These are phyloP conservation scores for Graphilbum fragrans DNA, from an alignment of 2,329 filamentous ascomycete genomes.

Conservation along the genomic window DNA sequence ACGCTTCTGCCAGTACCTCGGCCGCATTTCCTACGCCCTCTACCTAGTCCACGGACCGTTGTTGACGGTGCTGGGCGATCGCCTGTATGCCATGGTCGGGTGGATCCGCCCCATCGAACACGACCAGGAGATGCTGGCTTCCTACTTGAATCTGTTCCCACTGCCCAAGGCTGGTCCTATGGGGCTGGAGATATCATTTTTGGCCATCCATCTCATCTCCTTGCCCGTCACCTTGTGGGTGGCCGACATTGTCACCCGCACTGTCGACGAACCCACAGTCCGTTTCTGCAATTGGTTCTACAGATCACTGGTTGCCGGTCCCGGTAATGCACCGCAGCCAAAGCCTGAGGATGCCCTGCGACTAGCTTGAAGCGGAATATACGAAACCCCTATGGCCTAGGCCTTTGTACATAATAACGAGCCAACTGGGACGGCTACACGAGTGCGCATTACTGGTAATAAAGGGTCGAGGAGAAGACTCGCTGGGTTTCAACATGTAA, in stretches of 20 bases:
- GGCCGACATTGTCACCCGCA: constrained; percentile 42
- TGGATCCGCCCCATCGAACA: constrained; percentile 28
- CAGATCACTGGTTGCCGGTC: constrained; percentile 16
- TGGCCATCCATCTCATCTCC: constrained; percentile 46
- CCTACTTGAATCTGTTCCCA: constrained; percentile 44
- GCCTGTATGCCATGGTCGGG: constrained; percentile 50
- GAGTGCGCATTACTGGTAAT: no score
- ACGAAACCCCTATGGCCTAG: constrained; percentile 64
- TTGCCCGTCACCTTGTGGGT: constrained; percentile 46
- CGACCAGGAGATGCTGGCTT: constrained; percentile 32
- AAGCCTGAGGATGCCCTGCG: constrained; percentile 5
- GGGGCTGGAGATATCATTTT: constrained; percentile 48
- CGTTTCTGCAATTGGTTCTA: constrained; percentile 46
- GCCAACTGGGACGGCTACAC: no score
- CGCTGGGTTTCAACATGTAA: no score
- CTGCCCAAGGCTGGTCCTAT: constrained; percentile 42
- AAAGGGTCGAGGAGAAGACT: no score
- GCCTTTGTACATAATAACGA: constrained; percentile 72
- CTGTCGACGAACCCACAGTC: constrained; percentile 49
- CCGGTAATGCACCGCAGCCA: not conserved
- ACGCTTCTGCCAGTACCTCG: constrained; percentile 47
- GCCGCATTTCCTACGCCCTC: constrained; percentile 47
- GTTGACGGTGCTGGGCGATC: constrained; percentile 46
- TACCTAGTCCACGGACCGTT: constrained; percentile 55
- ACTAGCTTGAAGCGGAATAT: constrained; percentile 5